Percentiles rank a stretch among this genome's conserved stretches.
These are phyloP conservation scores for Alternaria sp. DNA, from an alignment of 2,329 filamentous ascomycete species.

Conservation along the genomic window DNA sequence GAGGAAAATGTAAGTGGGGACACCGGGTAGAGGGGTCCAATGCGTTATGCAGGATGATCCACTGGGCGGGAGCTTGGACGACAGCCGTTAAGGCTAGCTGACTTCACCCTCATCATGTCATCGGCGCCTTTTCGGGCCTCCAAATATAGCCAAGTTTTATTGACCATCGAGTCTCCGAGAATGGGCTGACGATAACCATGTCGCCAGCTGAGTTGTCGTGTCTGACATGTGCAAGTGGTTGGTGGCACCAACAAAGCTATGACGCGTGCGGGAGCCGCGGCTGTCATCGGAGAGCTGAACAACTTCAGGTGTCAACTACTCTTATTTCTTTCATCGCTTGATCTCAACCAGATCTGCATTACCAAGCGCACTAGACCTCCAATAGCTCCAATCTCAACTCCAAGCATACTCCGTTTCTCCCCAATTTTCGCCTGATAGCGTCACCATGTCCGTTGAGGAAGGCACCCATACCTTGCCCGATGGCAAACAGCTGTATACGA, in stretches of 20 bases:
- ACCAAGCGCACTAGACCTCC: not conserved
- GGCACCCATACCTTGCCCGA: constrained; percentile 61
- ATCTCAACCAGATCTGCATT: not conserved
- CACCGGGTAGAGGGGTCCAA: constrained; percentile 19
- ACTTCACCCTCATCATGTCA: constrained; percentile 4
- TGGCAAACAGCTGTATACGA: constrained; percentile 65
- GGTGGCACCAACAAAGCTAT: constrained; percentile 13
- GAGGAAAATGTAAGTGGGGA: constrained; percentile 31
- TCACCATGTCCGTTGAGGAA: constrained; percentile 57
- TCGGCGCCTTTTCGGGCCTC: constrained; percentile 6
- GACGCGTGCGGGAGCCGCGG: constrained; percentile 21
- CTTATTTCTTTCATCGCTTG: not conserved
- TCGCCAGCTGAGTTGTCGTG: not conserved
- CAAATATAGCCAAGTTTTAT: constrained; percentile 1
- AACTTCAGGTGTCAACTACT: constrained; percentile 7
- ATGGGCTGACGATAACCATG: not conserved
- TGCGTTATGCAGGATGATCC: constrained; percentile 23
- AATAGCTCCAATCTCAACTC: not conserved
- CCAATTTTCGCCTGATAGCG: not conserved
- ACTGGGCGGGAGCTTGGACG: constrained; percentile 24
- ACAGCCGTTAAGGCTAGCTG: constrained; percentile 14
- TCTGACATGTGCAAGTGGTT: constrained; percentile 1
- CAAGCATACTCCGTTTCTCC: not conserved
- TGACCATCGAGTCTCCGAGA: not conserved
- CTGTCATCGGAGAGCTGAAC: constrained; percentile 8